Conservation (phyloP, 352 stramenopile genomes). For the Phytophthora capsici region DNA sequence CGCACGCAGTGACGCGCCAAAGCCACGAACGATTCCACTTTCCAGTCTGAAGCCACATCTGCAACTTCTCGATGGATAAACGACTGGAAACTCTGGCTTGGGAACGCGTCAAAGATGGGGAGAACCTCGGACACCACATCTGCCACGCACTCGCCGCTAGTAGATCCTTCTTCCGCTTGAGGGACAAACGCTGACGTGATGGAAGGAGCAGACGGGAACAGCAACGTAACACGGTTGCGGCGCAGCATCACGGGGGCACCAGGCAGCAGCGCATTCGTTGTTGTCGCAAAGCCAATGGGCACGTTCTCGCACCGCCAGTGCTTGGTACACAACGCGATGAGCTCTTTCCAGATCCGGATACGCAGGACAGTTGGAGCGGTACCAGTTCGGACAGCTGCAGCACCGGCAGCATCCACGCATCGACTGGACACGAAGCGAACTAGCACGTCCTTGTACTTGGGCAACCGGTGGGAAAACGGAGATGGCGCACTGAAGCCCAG, state of each 20-base stretch:
- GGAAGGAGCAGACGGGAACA: conserved; percentile 61
- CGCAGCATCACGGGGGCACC: conserved; percentile 70
- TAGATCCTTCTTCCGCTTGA: conserved; percentile 27
- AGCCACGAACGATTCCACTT: conserved; percentile 74
- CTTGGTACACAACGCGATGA: conserved; percentile 75
- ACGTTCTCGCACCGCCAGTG: conserved; percentile 76
- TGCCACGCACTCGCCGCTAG: conserved; percentile 49
- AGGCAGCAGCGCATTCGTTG: conserved; percentile 50
- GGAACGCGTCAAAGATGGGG: conserved; percentile 69
- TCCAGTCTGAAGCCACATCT: conserved; percentile 61
- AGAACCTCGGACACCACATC: conserved; percentile 65
- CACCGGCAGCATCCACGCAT: conserved; percentile 27
- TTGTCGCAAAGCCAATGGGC: conserved; percentile 66
- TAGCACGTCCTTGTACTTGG: conserved; percentile 73
- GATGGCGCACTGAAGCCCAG: conserved; percentile 35
- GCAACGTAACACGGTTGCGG: conserved; percentile 69
- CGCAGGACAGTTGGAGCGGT: conserved; percentile 41
- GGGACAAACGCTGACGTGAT: conserved; percentile 61
- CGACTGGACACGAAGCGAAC: conserved; percentile 59
- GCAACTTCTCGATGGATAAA: conserved; percentile 69
- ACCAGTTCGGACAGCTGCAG: conserved; percentile 24
- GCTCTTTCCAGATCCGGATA: conserved; percentile 66
- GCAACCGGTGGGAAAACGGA: conserved; percentile 45
- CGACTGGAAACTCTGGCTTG: conserved; percentile 62
- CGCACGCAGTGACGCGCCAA: conserved; percentile 71